Evolutionary conservation across 1,284 basidiomycete genomes (phyloP).

Genomic region (Volvariella volvacea): DNA sequence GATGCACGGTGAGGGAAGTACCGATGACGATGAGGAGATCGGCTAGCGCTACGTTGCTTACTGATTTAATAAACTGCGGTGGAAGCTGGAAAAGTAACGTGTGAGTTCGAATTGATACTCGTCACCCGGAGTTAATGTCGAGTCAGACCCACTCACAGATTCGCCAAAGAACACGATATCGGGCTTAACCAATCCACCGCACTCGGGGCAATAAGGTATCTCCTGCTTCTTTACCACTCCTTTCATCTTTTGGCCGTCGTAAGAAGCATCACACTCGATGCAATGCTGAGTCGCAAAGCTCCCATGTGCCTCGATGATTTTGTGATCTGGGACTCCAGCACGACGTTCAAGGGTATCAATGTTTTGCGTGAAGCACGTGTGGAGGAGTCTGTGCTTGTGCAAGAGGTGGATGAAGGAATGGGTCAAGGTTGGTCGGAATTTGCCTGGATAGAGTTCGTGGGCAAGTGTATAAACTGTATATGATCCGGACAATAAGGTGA

Average conservation of each 20-base stretch:
- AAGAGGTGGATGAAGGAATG: constrained; percentile 88
- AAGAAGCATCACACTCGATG: constrained; percentile 58
- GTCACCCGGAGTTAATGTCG: constrained; percentile 2
- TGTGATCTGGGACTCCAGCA: constrained; percentile 68
- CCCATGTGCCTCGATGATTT: constrained; percentile 92
- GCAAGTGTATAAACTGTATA: constrained; percentile 76
- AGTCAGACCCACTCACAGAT: constrained; percentile 44
- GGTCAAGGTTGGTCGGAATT: constrained; percentile 80
- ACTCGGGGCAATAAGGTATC: constrained; percentile 61
- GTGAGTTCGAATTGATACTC: constrained; percentile 1
- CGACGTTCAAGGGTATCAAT: constrained; percentile 91
- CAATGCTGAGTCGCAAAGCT: constrained; percentile 83
- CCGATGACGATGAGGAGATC: constrained; percentile 91
- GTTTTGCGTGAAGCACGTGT: constrained; percentile 82
- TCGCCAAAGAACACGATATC: constrained; percentile 97
- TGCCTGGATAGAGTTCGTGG: constrained; percentile 86
- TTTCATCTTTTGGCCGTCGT: constrained; percentile 65
- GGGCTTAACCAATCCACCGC: constrained; percentile 78
- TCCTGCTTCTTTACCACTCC: constrained; percentile 47
- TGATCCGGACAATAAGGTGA: constrained; percentile 1
- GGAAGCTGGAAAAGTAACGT: constrained; percentile 42
- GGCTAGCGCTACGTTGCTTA: constrained; percentile 48
- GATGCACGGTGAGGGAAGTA: constrained; percentile 80
- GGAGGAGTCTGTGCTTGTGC: constrained; percentile 55
- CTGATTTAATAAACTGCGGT: constrained; percentile 40